Evolutionary conservation across 805 yeast species (phyloP), one percentile per base, ranked within the genome.

Genomic region (Metschnikowia gruessii): DNA sequence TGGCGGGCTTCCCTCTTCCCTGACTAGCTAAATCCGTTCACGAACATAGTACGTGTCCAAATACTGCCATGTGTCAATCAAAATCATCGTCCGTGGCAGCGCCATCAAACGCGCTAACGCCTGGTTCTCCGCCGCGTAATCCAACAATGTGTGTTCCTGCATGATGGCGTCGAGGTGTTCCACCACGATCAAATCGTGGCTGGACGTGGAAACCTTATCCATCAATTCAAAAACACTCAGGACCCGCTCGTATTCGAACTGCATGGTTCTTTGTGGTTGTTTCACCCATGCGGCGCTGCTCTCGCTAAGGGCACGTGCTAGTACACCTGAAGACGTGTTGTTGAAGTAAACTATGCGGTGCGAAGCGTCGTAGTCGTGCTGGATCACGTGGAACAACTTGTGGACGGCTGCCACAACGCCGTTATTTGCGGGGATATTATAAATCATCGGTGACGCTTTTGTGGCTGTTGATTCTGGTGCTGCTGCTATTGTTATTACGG

Each of bases 231-330:
- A 35, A 13, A 54, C 31, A 18, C 43, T 42, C 28, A n/a, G 17
- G 9, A 53, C 55, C 12, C 54, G 46, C 40, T 53, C 54, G 45
- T 55, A 55, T 30, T 49, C 50, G 33, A 55, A 53, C 26, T n/a
- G 34, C 36, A 30, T 32, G 43, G 47, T 43, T 5, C 45, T 36
- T 11, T 40, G 29, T 11, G 41, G 43, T 16, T 49, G 49, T 16
- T 39, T 34, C 16, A 43, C 42, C 56, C 56, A 52, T n/a, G 36
- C 39, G 16, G 40, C 38, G 5, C 22, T 22, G 32, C 45, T 35
- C 11, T 21, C 50, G 10, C 48, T 40, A 5, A 54, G 46, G n/a
- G 46, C 56, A 4, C 40, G 49, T 21, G 48, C 42, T n/a, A 54
- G 51, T 13, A 43, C 40, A 5, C 50, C 49, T 2, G 55, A 29